Evolutionary conservation across 129 eudicot species (phyloP).

Genomic region (Apium graveolens): DNA sequence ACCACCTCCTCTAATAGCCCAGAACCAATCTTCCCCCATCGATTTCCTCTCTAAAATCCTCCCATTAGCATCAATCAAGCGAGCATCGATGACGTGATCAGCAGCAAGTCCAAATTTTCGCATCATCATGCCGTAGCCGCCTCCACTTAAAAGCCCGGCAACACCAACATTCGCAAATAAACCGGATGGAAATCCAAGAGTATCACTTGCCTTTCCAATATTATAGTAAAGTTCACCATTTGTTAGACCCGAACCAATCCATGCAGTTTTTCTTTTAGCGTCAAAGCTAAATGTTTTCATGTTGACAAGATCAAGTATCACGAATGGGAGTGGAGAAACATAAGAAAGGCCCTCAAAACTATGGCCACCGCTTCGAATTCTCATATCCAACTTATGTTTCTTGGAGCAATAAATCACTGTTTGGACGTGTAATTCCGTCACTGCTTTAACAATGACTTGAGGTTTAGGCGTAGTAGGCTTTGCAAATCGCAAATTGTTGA

Average conservation of each 20-base stretch:
- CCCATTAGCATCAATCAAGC: background rate
- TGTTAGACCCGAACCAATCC: background rate
- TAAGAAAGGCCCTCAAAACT: constrained; percentile 5
- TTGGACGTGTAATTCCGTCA: background rate
- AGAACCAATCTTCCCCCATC: background rate
- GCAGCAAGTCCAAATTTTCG: background rate
- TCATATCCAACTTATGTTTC: background rate
- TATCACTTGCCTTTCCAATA: background rate
- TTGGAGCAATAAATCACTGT: constrained; percentile 2
- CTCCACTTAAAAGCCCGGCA: background rate
- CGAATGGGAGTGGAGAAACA: background rate
- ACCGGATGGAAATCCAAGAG: background rate
- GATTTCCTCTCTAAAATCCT: background rate
- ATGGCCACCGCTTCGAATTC: background rate
- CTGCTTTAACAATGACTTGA: background rate
- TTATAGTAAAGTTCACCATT: background rate
- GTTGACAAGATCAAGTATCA: background rate
- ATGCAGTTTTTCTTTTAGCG: background rate
- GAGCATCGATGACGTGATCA: background rate
- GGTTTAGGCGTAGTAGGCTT: background rate
- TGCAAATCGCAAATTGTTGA: background rate
- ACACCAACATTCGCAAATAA: background rate
- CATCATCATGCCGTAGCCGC: background rate
- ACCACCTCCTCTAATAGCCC: background rate
- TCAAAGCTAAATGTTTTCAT: background rate